phyloP scores from a whole-genome alignment of 805 yeast genomes.

The Metschnikowia matae region DNA sequence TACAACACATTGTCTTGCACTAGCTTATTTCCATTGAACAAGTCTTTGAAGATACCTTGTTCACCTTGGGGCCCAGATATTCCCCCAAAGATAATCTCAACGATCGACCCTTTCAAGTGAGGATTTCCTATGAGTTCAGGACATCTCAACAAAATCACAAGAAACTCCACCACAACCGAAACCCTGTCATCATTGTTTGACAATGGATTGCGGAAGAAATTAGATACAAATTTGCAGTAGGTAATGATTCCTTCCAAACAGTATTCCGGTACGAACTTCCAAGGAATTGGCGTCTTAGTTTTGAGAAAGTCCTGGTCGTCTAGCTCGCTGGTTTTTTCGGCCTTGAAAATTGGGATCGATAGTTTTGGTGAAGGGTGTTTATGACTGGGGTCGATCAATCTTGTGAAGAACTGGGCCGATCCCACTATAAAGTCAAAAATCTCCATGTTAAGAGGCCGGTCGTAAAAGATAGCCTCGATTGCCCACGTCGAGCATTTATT shows the following conservation, averaged over 20 bases:
- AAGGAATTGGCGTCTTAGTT: constrained; percentile 64
- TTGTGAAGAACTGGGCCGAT: constrained; percentile 63
- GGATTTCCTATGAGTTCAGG: constrained; percentile 88
- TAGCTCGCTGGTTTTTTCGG: constrained; percentile 58
- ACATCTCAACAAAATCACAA: constrained; percentile 72
- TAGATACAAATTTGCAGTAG: constrained; percentile 60
- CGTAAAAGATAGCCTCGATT: constrained; percentile 57
- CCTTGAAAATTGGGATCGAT: constrained; percentile 51
- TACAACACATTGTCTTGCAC: constrained; percentile 67
- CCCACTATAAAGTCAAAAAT: constrained; percentile 78
- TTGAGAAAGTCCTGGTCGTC: constrained; percentile 73
- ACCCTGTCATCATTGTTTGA: constrained; percentile 49
- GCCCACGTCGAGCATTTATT: constrained; percentile 47
- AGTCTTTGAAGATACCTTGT: constrained; percentile 70
- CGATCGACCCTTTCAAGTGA: constrained; percentile 80
- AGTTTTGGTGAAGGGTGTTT: constrained; percentile 51
- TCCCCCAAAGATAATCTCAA: constrained; percentile 79
- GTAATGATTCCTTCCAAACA: constrained; percentile 77
- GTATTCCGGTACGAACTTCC: constrained; percentile 82
- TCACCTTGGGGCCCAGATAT: constrained; percentile 50
- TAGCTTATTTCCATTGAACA: constrained; percentile 60
- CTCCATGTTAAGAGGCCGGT: constrained; percentile 55
- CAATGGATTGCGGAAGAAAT: constrained; percentile 55
- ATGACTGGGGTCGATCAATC: constrained; percentile 71
- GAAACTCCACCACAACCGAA: constrained; percentile 60